Base-by-base conservation (phyloP, 768 basidiomycete genomes). In the Pulveroboletus frians region DNA sequence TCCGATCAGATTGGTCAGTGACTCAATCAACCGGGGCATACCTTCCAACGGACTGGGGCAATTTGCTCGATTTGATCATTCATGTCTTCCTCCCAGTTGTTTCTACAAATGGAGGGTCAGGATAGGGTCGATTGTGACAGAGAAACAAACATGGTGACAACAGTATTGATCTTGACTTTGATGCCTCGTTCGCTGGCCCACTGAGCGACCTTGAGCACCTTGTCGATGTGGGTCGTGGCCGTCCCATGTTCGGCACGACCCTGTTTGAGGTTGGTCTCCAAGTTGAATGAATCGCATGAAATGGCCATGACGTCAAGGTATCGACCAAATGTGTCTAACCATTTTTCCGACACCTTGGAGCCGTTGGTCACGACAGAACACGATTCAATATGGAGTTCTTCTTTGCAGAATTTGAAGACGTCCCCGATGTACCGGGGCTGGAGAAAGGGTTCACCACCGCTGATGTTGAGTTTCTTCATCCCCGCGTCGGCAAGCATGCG, bases 221-320 rank as follows among this genome's bases (percentile, higher is more conserved):
- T 62, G 18, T 23, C 34, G 7, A 73, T 61, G 34, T 73, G 73
- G 3, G 63, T 60, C 14, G 58, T 59, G 2, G 62, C 18, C 0
- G 56, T 62, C 9, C 61, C 67, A 17, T 71, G 57, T 41, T 71
- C 72, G 6, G 65, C 53, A 11, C 68, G 43, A 46, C 72, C 67
- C 39, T 70, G 60, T 18, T 52, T 63, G 31, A 66, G 17, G 43
- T 73, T 73, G 8, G 66, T 67, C 32, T 72, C 71, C 0, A 36
- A 14, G 40, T 70, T 68, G 34, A 74, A 73, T 11, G 66, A 65
- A 35, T 74, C 72, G 35, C 73, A 74, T 1, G 72, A 73, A 3
- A 74, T 70, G 0, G 72, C 72, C 64, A 73, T 73, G 27, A 73
- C 60, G 27, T 73, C 72, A 23, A 73, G 51, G 47, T 69, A 73